Evolutionary conservation across 2,329 filamentous ascomycete species (phyloP).

Genomic region (Colletotrichum sp.): DNA sequence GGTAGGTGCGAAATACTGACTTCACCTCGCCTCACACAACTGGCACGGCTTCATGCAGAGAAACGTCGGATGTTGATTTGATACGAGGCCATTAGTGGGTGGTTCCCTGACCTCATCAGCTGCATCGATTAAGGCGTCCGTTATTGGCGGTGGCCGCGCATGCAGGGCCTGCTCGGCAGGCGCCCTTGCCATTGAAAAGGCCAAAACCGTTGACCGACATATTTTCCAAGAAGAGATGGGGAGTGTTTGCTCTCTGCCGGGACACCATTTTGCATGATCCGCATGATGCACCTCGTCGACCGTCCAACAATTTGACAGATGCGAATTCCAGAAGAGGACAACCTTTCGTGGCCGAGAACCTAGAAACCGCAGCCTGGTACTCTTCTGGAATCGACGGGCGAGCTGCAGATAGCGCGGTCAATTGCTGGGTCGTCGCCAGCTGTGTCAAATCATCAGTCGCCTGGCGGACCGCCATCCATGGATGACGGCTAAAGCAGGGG

Average conservation of each 20-base stretch:
- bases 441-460: not conserved
- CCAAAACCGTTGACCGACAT: slow-evolving; percentile 16
- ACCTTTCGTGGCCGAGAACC: not conserved
- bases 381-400: not conserved
- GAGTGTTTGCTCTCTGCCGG: slow-evolving; percentile 6
- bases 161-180: slow-evolving; percentile 8
- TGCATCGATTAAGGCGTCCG: slow-evolving; percentile 2
- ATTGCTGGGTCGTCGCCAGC: not conserved
- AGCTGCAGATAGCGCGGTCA: not conserved
- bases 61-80: slow-evolving; percentile 17
- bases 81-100: not conserved
- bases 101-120: slow-evolving; percentile 15
- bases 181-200: slow-evolving; percentile 5
- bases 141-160: slow-evolving; percentile 1
- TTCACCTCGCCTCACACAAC: slow-evolving; percentile 4
- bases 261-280: not conserved
- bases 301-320: not conserved
- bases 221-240: not conserved
- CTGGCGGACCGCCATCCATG: not conserved
- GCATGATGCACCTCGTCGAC: not conserved
- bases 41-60: slow-evolving; percentile 11
- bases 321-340: not conserved
- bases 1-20: not conserved
- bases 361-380: not conserved
- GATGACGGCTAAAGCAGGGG: not conserved